These are phyloP conservation scores for Coniochaeta sp. DNA, from an alignment of 2,329 filamentous ascomycete genomes.

Conservation along the genomic window DNA sequence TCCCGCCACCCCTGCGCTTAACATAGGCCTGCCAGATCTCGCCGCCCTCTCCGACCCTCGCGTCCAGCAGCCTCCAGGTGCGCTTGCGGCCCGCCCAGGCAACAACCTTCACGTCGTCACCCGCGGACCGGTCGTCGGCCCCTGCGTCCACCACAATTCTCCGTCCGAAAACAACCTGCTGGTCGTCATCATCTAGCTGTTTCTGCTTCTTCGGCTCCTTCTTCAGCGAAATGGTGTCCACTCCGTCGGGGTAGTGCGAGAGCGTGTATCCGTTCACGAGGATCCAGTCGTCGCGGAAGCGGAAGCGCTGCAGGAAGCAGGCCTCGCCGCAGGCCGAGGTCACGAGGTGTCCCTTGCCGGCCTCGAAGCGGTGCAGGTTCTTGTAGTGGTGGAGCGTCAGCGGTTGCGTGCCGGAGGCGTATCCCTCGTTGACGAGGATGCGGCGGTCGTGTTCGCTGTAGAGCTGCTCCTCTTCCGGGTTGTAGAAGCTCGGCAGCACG, in stretches of 20 bases:
- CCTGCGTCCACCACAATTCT: slow-evolving; percentile 23
- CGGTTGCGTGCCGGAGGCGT: slow-evolving; percentile 26
- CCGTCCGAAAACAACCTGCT: slow-evolving; percentile 14
- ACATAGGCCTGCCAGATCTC: slow-evolving; percentile 40
- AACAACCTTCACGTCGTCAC: slow-evolving; percentile 20
- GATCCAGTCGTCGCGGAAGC: slow-evolving; percentile 37
- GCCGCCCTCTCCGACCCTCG: slow-evolving; percentile 23
- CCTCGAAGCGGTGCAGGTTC: slow-evolving; percentile 28
- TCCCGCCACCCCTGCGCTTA: slow-evolving; percentile 17
- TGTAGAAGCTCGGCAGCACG: slow-evolving; percentile 34
- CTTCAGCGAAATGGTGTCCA: slow-evolving; percentile 12
- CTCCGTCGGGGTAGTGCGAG: slow-evolving; percentile 31
- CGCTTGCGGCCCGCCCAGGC: slow-evolving; percentile 26
- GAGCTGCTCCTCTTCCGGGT: slow-evolving; percentile 24
- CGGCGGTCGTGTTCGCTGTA: slow-evolving; percentile 14
- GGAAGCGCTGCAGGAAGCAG: slow-evolving; percentile 39
- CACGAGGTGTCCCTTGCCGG: slow-evolving; percentile 33
- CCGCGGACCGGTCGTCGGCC: slow-evolving; percentile 8
- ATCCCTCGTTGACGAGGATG: slow-evolving; percentile 25
- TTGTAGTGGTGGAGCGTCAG: slow-evolving; percentile 31
- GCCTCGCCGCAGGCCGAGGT: slow-evolving; percentile 34
- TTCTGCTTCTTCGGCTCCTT: slow-evolving; percentile 4
- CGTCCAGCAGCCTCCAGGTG: slow-evolving; percentile 34
- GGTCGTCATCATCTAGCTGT: slow-evolving; percentile 1
- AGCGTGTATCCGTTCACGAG: slow-evolving; percentile 39